These are phyloP conservation scores for Astrocystis sublimbata DNA, from an alignment of 495 filamentous ascomycete genomes.

Conservation along the genomic window DNA sequence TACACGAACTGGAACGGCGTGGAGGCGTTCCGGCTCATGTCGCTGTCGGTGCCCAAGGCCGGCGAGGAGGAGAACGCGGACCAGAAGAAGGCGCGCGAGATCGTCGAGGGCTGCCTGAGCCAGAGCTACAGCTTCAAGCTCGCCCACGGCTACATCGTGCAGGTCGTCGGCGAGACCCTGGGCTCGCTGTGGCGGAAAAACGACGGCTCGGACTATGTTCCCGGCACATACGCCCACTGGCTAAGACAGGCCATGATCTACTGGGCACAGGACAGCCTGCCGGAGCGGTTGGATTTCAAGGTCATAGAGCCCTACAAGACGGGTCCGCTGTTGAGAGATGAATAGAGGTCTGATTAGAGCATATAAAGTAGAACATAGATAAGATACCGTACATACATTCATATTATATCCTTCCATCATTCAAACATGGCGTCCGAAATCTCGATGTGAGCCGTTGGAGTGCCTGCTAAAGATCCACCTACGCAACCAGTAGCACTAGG, in stretches of 20 bases:
- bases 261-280: slow-evolving; percentile 41
- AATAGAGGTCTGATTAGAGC: slow-evolving; percentile 19
- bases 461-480: too few relatives aligned
- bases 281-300: slow-evolving; percentile 34
- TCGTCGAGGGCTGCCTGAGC: slow-evolving; percentile 50
- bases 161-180: slow-evolving; percentile 45
- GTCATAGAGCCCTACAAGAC: slow-evolving; percentile 41
- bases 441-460: too few relatives aligned
- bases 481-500: too few relatives aligned
- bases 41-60: slow-evolving; percentile 43
- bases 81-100: slow-evolving; percentile 50
- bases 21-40: slow-evolving; percentile 52
- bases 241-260: slow-evolving; percentile 43
- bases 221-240: slow-evolving; percentile 50
- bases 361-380: slow-evolving; percentile 10
- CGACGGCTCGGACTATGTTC: slow-evolving; percentile 45
- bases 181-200: slow-evolving; percentile 51
- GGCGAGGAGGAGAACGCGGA: slow-evolving; percentile 50
- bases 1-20: slow-evolving; percentile 51
- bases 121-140: slow-evolving; percentile 56
- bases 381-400: not conserved
- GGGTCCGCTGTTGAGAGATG: slow-evolving; percentile 38
- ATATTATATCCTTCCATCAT: not conserved
- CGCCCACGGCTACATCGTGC: slow-evolving; percentile 53
- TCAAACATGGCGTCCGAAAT: too few relatives aligned